A percentile compares a stretch with the other conserved stretches of the same genome.
These are phyloP conservation scores for Penicillium sp. DNA, from an alignment of 2,329 filamentous ascomycete genomes.

Conservation along the genomic window DNA sequence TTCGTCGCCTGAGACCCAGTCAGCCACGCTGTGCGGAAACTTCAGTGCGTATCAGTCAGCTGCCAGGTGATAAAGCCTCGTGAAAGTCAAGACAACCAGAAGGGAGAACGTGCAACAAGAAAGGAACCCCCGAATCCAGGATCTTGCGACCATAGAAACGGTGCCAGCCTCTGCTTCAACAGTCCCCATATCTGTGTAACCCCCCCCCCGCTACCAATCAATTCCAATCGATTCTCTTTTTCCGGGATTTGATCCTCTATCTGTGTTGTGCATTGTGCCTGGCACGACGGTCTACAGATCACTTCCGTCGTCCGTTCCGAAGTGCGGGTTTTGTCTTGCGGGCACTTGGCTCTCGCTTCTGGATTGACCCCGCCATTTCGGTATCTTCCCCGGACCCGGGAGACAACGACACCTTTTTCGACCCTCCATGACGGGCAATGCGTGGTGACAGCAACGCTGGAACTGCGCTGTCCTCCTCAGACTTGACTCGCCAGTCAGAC, in stretches of 20 bases:
- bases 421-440: constrained; percentile 28
- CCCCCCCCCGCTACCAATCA: constrained; percentile 22
- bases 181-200: constrained; percentile 22
- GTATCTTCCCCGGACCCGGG: constrained; percentile 9
- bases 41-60: constrained; percentile 21
- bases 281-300: constrained; percentile 9
- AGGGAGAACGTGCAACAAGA: background rate
- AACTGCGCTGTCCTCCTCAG: constrained; percentile 9
- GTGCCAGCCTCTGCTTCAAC: constrained; percentile 9
- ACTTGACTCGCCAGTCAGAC: constrained; percentile 12
- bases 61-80: constrained; percentile 17
- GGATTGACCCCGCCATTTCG: constrained; percentile 10
- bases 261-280: constrained; percentile 17
- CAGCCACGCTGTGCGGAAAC: constrained; percentile 25
- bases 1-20: constrained; percentile 6
- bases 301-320: constrained; percentile 9
- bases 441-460: constrained; percentile 23
- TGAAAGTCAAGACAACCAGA: background rate
- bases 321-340: background rate
- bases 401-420: constrained; percentile 1
- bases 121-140: constrained; percentile 5
- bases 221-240: constrained; percentile 11
- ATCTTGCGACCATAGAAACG: constrained; percentile 18
- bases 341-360: background rate
- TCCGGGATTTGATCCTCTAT: constrained; percentile 10